Base-by-base conservation (phyloP, 257 asterid species). In the Solanum pennellii region DNA sequence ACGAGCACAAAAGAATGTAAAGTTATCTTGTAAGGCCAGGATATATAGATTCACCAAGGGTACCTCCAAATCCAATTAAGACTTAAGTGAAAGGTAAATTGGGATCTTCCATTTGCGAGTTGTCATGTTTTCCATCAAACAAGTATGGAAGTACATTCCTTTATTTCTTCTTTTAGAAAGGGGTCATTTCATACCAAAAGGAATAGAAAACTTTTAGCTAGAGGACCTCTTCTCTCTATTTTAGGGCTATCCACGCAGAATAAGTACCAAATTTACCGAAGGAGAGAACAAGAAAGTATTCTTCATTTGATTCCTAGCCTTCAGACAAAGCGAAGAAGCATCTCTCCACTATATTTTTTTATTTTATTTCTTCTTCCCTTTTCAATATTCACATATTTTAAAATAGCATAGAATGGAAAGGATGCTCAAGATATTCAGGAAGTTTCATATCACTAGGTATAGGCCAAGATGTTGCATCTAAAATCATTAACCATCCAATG, bases 261-360 rank as follows among this genome's bases (percentile, higher is more conserved):
- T 93, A 92, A 90, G 92, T 95, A 91, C 95, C 94, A 90, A 93
- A 91, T 93, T 90, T 90, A 88, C 92, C 75, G 89, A 91, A 90
- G 96, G 94, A 90, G 94, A 94, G 94, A 93, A 87, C 68, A 90
- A 88, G 95, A 93, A 93, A 94, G 91, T 89, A 90, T 93, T 94
- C 94, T 80, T 79, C 89, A 89, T 92, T 90, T 95, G 89, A 93
- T 89, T 91, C 97, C 92, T 91, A 86, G 91, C 93, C 93, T 91
- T 92, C 94, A 88, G 91, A 92, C 91, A 83, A 95, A 91, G 94
- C 89, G 91, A 94, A 91, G 90, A 87, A 90, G 92, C 90, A 93
- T 91, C 89, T 87, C 80, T 87, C 86, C 86, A 86, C 89, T 66
- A 83, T 44, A 79, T 73, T 9, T 35, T 35, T 73, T 73, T 9